phyloP scores from a whole-genome alignment of 1,284 basidiomycete genomes.

The Stygiomarasmius scandens region DNA sequence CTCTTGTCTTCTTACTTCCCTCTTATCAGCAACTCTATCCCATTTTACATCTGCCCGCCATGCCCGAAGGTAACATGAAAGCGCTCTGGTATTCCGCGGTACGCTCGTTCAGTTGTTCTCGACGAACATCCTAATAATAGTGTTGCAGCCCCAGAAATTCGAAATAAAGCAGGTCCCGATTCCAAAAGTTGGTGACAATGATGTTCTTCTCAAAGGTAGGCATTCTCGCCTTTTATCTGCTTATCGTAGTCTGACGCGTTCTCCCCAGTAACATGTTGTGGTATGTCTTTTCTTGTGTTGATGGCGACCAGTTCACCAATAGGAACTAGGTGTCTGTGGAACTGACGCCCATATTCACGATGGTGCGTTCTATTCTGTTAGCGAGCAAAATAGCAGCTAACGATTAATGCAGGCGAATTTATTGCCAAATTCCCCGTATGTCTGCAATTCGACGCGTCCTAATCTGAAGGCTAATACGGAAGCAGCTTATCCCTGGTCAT shows the following conservation, averaged over 20 bases:
- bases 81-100: slow-evolving; percentile 43
- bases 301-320: no score
- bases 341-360: slow-evolving; percentile 77
- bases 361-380: slow-evolving; percentile 26
- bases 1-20: no score
- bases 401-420: slow-evolving; percentile 53
- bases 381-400: not conserved
- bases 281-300: slow-evolving; percentile 31
- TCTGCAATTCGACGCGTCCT: slow-evolving; percentile 18
- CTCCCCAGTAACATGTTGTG: slow-evolving; percentile 49
- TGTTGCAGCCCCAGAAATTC: slow-evolving; percentile 43
- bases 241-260: slow-evolving; percentile 3
- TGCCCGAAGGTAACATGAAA: slow-evolving; percentile 48
- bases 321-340: slow-evolving; percentile 61
- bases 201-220: slow-evolving; percentile 63
- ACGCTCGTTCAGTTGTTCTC: slow-evolving; percentile 12
- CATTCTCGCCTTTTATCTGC: not conserved
- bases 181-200: slow-evolving; percentile 56
- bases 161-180: slow-evolving; percentile 58
- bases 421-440: slow-evolving; percentile 66
- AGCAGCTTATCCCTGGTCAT: slow-evolving; percentile 77
- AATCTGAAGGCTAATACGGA: not conserved
- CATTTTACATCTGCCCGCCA: slow-evolving; percentile 21
- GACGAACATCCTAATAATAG: not conserved
- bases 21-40: no score